phyloP scores from a whole-genome alignment of 2,329 filamentous ascomycete genomes.

The Colletotrichum endophyticum region DNA sequence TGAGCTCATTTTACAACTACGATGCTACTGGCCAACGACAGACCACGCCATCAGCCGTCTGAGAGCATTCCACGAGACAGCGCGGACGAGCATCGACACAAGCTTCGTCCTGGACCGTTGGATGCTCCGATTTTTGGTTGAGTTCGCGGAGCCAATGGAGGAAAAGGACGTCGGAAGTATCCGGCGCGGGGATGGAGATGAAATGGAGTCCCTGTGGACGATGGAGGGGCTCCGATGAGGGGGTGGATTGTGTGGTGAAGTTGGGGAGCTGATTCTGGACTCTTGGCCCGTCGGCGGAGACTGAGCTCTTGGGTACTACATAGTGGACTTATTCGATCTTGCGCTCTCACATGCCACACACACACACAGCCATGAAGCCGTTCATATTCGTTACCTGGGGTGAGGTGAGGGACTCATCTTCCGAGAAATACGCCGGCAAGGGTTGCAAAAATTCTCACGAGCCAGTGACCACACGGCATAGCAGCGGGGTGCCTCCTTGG shows the following conservation, averaged over 20 bases:
- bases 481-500: background rate
- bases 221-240: slow-evolving; percentile 13
- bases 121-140: slow-evolving; percentile 43
- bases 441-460: background rate
- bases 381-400: slow-evolving; percentile 2
- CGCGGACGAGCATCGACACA: slow-evolving; percentile 37
- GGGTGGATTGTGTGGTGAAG: slow-evolving; percentile 6
- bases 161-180: slow-evolving; percentile 25
- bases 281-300: slow-evolving; percentile 9
- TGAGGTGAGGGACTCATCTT: background rate
- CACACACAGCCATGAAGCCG: background rate
- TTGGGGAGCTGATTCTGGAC: slow-evolving; percentile 2
- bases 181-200: slow-evolving; percentile 19
- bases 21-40: slow-evolving; percentile 44
- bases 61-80: slow-evolving; percentile 45
- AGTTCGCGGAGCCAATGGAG: slow-evolving; percentile 33
- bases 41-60: slow-evolving; percentile 42
- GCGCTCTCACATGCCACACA: background rate
- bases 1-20: slow-evolving; percentile 41
- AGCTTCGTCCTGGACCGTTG: slow-evolving; percentile 45
- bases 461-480: background rate
- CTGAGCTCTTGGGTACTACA: background rate
- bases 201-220: slow-evolving; percentile 24
- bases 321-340: background rate
- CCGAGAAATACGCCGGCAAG: slow-evolving; percentile 4